Conservation (phyloP, 306 rosid genomes). For the Aeschynomene evenia region DNA sequence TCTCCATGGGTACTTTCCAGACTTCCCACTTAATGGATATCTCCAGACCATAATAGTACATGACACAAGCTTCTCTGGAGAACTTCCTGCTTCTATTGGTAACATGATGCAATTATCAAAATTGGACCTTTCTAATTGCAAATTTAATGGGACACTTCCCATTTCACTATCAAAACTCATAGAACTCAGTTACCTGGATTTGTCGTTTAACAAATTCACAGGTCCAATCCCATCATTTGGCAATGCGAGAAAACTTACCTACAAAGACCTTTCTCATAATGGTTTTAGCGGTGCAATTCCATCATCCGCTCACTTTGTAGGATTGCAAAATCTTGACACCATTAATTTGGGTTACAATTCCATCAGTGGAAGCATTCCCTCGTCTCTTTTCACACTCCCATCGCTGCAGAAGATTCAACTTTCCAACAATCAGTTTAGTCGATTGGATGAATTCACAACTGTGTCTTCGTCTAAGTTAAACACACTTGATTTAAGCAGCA, state of each 20-base stretch:
- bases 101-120: neutral
- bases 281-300: too few species aligned
- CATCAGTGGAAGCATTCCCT: constrained; percentile 33
- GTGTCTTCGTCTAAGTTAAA: neutral
- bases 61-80: neutral
- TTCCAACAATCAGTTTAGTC: constrained; percentile 25
- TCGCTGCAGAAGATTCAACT: neutral
- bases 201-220: neutral
- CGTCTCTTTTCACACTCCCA: constrained; percentile 25
- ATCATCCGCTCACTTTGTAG: too few species aligned
- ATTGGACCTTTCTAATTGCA: constrained; percentile 1
- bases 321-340: neutral
- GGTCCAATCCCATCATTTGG: constrained; percentile 26
- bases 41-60: neutral
- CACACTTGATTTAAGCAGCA: neutral
- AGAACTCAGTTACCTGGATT: neutral
- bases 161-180: constrained; percentile 2
- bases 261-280: too few species aligned
- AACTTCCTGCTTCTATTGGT: neutral
- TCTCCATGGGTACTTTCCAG: constrained; percentile 24
- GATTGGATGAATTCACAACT: neutral
- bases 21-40: constrained; percentile 10
- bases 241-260: too few species aligned
- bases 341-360: neutral
- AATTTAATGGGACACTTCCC: constrained; percentile 23